Base-by-base conservation (phyloP, 331 rosid genomes). In the Rhamnella rubrinervis region DNA sequence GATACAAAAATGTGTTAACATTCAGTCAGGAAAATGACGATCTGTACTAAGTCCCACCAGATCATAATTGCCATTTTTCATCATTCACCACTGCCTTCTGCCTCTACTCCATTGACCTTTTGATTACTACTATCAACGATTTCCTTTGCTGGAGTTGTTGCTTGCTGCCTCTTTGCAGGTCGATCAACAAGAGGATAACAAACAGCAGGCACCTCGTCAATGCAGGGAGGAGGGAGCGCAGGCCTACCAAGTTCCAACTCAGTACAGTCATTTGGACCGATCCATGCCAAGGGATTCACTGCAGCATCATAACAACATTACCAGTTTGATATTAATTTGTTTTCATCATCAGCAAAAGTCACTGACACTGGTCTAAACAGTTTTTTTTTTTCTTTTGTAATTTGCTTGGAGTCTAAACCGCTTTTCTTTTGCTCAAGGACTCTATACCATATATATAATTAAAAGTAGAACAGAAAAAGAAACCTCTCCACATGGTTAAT, bases 261-360 rank as follows among this genome's bases (percentile, higher is more conserved):
- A 4, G 74, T 21, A 65, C 55, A 8, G 25, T 66, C 84, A 53
- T 75, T 89, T 20, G 81, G 82, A 61, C 60, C 60, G 28, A 72
- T 76, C 91, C 91, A 90, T 39, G 95, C 78, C 50, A 88, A 57
- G 63, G 95, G 91, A 21, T 44, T 44, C 65, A 71, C 97, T 93
- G 91, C 92, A 78, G 52, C 47, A 68, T 46, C 26, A 60, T 31
- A 7, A 64, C 13, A 52, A 77, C 31, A 60, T 11, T 60, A 40
- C 66, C 50, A 67, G 10, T 65, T 55, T 58, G 38, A 37, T 46
- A 57, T 23, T 21, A 14, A 14, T 19, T 61, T 19, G 31, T 50
- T 28, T 63, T 6, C 38, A 44, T 8, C 20, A 14, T 40, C 63
- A 68, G 67, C 11, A 58, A 50, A 59, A 50, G 37, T 26, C 20